Conservation (phyloP, 2,329 filamentous ascomycete species). For the Fonsecaea pedrosoi region DNA sequence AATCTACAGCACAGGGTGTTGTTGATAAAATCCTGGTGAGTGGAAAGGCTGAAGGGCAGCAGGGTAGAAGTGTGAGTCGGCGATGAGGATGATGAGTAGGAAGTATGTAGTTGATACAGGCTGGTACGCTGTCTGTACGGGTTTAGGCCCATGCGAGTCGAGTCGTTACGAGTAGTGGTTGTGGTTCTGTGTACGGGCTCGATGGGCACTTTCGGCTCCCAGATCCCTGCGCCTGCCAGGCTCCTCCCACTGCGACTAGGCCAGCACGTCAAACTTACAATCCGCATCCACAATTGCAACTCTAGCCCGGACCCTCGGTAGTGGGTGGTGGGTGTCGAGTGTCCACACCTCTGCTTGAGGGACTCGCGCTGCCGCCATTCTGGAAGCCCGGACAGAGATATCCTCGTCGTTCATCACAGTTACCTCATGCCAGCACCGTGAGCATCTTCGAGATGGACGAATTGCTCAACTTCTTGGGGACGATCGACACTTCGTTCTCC, state of each 20-base stretch:
- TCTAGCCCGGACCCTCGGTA: constrained; percentile 11
- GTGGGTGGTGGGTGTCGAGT: background rate
- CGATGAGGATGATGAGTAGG: constrained; percentile 23
- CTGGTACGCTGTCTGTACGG: constrained; percentile 7
- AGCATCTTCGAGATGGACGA: constrained; percentile 10
- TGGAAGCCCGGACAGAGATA: background rate
- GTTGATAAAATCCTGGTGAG: background rate
- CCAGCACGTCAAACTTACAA: constrained; percentile 7
- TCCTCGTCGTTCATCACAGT: constrained; percentile 4
- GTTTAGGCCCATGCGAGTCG: constrained; percentile 20
- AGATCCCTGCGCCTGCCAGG: constrained; percentile 15
- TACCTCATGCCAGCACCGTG: background rate
- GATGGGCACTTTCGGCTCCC: constrained; percentile 21
- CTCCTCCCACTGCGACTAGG: constrained; percentile 1
- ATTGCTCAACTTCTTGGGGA: background rate
- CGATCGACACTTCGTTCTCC: background rate
- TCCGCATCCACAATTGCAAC: constrained; percentile 16
- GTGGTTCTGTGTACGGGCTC: background rate
- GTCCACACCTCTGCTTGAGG: background rate
- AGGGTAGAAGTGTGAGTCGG: constrained; percentile 16
- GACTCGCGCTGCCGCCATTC: background rate
- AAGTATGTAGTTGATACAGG: background rate
- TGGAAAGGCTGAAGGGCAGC: constrained; percentile 1
- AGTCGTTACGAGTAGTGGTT: constrained; percentile 16
- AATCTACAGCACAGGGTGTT: constrained; percentile 8